Evolutionary conservation across 163 green algal species (phyloP), one percentile per base, ranked within the genome.

Genomic region (Smithsoniella earleae): DNA sequence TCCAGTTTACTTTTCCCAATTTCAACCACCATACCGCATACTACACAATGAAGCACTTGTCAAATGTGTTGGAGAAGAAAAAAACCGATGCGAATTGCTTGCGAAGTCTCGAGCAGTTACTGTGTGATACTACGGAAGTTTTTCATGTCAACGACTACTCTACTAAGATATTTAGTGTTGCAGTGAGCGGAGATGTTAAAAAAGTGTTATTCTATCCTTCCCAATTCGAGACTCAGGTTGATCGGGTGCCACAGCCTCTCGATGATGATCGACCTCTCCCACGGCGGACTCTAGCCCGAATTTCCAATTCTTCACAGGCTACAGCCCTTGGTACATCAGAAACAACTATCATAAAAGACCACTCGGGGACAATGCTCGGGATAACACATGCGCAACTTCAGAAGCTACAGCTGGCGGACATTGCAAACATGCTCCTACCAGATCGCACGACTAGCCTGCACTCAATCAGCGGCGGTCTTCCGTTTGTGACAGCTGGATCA

Each of bases 361-460:
- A 1, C 16, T 69, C 58, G 3, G 58, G n/a, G 8, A 49, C 40
- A 49, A 49, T 49, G 40, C 40, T 49, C 10, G 58, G 58, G 22
- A 69, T 69, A 30, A 69, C 58, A 0, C 58, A 69, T 40, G 58
- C 58, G 10, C 58, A 69, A 33, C 58, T 69, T 30, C 58, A 69
- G 58, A 69, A 69, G 58, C 58, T 69, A 33, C 58, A 69, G 58
- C 58, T 69, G 25, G 58, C 58, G 8, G 58, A 69, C 34, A 69
- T 69, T 31, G 58, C 58, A 36, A 69, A 69, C 25, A 37, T 69
- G 58, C 25, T 69, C 8, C 58, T 69, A 36, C 58, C 58, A 33
- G 58, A 69, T 31, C 58, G 58, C 58, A 69, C 58, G 27, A 18
- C 31, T 38, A 69, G 58, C 58, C 6, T 69, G 4, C 31, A 69